phyloP scores from a whole-genome alignment of 805 yeast species.

The Teunomyces funiuensis region DNA sequence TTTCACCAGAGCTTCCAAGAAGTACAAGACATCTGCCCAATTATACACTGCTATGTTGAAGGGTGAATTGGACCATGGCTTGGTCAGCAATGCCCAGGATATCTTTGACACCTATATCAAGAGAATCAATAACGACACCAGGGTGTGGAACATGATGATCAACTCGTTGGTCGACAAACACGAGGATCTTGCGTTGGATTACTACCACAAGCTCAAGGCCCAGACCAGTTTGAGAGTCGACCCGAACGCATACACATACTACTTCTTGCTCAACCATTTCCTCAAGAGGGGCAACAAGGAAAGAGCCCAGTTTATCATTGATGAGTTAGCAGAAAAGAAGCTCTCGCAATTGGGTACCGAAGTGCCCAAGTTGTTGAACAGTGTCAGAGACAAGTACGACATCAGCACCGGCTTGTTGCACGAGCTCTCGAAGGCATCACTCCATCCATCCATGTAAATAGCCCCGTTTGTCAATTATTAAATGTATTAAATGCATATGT shows the following conservation, averaged over 20 bases:
- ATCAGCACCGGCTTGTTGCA: conserved; percentile 11
- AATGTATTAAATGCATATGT: conserved; percentile 4
- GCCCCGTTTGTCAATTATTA: conserved; percentile 9
- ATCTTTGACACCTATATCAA: conserved; percentile 35
- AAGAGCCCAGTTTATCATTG: conserved; percentile 34
- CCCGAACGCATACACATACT: conserved; percentile 54
- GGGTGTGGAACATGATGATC: conserved; percentile 44
- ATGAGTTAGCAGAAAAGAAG: conserved; percentile 33
- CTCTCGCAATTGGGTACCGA: conserved; percentile 36
- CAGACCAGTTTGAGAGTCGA: conserved; percentile 17
- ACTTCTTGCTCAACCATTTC: conserved; percentile 44
- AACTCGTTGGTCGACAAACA: conserved; percentile 25
- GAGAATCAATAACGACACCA: conserved; percentile 35
- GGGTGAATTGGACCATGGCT: conserved; percentile 46
- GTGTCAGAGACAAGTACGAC: conserved; percentile 15
- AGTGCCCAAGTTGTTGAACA: conserved; percentile 36
- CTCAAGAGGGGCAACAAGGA: conserved; percentile 27
- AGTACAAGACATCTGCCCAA: conserved; percentile 32
- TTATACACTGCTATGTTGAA: conserved; percentile 48
- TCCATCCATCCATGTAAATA: background rate
- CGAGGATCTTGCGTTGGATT: conserved; percentile 41
- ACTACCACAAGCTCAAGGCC: conserved; percentile 35
- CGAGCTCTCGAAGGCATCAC: background rate
- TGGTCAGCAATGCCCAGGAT: conserved; percentile 27
- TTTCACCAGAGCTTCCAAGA: conserved; percentile 39